These are phyloP conservation scores for Clavariopsis aquatica DNA, from an alignment of 495 filamentous ascomycete species.

Conservation along the genomic window DNA sequence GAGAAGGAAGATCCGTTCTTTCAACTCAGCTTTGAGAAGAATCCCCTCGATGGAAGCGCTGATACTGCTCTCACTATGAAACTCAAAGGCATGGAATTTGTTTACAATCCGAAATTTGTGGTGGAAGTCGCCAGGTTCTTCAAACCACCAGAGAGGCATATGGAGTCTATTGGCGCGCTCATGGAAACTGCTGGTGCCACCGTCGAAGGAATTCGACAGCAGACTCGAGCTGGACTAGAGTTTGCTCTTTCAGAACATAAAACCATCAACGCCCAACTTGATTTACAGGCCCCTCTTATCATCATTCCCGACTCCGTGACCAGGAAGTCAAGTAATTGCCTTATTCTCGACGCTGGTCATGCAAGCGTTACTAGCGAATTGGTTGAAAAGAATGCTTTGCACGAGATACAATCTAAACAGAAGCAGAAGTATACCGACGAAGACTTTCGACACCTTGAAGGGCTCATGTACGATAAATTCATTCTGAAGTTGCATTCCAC, in stretches of 20 bases:
- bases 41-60: slow-evolving; percentile 87
- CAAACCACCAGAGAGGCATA: slow-evolving; percentile 90
- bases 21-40: slow-evolving; percentile 86
- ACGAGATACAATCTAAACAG: slow-evolving; percentile 87
- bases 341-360: slow-evolving; percentile 95
- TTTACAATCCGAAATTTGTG: slow-evolving; percentile 92
- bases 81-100: slow-evolving; percentile 91
- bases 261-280: slow-evolving; percentile 92
- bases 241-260: slow-evolving; percentile 97
- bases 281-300: slow-evolving; percentile 92
- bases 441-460: slow-evolving; percentile 82
- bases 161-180: slow-evolving; percentile 94
- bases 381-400: slow-evolving; percentile 84
- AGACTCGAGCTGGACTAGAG: slow-evolving; percentile 91
- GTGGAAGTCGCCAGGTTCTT: slow-evolving; percentile 91
- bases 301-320: slow-evolving; percentile 94
- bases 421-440: slow-evolving; percentile 82
- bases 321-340: slow-evolving; percentile 72
- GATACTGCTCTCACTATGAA: slow-evolving; percentile 88
- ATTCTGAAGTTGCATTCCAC: slow-evolving; percentile 87
- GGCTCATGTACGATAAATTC: slow-evolving; percentile 95
- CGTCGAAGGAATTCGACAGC: slow-evolving; percentile 88
- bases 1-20: slow-evolving; percentile 77
- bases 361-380: slow-evolving; percentile 90
- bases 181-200: slow-evolving; percentile 94